A percentile compares a stretch with the other conserved stretches of the same genome.
phyloP scores from a whole-genome alignment of 768 basidiomycete species.

The Naganishia randhawae region DNA sequence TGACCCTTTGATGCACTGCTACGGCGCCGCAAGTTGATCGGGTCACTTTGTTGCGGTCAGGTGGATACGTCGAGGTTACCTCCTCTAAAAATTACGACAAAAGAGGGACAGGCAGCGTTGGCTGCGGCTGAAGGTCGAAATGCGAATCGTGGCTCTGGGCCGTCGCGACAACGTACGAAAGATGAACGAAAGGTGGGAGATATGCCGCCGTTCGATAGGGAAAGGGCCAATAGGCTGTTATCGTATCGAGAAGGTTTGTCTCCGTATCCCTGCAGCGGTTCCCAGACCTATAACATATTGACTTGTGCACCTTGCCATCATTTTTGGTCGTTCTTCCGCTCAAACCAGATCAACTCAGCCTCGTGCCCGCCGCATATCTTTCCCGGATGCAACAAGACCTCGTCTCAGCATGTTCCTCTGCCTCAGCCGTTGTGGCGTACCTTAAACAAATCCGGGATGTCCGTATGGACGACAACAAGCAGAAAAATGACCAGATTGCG shows the following conservation, averaged over 20 bases:
- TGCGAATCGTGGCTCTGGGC: too few species aligned
- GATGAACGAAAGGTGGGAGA: conserved; percentile 61
- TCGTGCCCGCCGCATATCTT: conserved; percentile 66
- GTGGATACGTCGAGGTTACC: conserved; percentile 58
- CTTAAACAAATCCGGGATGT: conserved; percentile 63
- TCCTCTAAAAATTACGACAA: conserved; percentile 71
- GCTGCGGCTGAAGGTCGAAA: conserved; percentile 29
- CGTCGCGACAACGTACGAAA: conserved; percentile 27
- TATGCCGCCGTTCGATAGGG: conserved; percentile 68
- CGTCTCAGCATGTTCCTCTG: conserved; percentile 66
- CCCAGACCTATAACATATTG: too few species aligned
- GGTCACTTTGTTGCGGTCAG: conserved; percentile 23
- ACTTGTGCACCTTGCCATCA: too few species aligned
- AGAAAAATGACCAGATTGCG: conserved; percentile 77
- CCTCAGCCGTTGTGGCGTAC: conserved; percentile 73
- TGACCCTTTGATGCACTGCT: too few species aligned
- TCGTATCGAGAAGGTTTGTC: conserved; percentile 64
- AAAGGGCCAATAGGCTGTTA: conserved; percentile 65
- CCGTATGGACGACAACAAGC: conserved; percentile 43
- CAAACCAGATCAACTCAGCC: conserved; percentile 62
- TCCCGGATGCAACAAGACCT: conserved; percentile 67
- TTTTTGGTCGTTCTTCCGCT: not conserved
- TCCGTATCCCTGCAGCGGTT: not conserved
- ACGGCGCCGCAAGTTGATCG: too few species aligned
- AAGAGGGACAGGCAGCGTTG: conserved; percentile 27